Evolutionary conservation across 257 asterid species (phyloP), one percentile per base, ranked within the genome.

Genomic region (Hygrophila difformis): DNA sequence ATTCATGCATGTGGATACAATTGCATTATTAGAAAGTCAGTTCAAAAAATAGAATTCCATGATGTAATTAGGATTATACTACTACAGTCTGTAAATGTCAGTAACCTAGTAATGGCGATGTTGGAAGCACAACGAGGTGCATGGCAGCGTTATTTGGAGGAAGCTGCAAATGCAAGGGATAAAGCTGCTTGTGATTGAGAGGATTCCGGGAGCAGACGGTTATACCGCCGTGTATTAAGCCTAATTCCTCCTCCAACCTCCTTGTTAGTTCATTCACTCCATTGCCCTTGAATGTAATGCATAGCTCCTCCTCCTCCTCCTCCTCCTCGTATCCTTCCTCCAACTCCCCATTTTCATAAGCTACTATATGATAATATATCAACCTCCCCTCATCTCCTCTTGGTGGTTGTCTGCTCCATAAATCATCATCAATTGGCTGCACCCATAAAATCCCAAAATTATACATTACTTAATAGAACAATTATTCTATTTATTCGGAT

Each of bases 91-190:
- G n/a, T n/a, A n/a, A n/a, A n/a, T n/a, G n/a, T n/a, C n/a, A n/a
- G n/a, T n/a, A n/a, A n/a, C n/a, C n/a, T n/a, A n/a, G n/a, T n/a
- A n/a, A n/a, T n/a, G 91, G 64, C 18, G 91, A 66, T 6, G 92
- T 62, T n/a, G 85, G 94, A 50, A 80, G 62, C 10, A 89, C 65
- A 23, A 86, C 49, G 47, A 89, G 73, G 18, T 77, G 75, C 92
- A 89, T 79, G 49, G 68, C 61, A 7, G 87, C 47, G 12, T 82
- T 82, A 52, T 89, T 85, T 18, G 98, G 98, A 35, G 98, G 98
- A 61, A 89, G 94, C 67, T 82, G 94, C 60, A 89, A 72, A 36
- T 78, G 93, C 12, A 89, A 96, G 52, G 98, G 96, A 49, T 75
- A 82, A 49, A 89, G 84, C 51, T 85, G 82, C 46, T 88, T 92